These are phyloP conservation scores for Metarhizium anisopliae DNA, from an alignment of 2,329 filamentous ascomycete genomes.

Conservation along the genomic window DNA sequence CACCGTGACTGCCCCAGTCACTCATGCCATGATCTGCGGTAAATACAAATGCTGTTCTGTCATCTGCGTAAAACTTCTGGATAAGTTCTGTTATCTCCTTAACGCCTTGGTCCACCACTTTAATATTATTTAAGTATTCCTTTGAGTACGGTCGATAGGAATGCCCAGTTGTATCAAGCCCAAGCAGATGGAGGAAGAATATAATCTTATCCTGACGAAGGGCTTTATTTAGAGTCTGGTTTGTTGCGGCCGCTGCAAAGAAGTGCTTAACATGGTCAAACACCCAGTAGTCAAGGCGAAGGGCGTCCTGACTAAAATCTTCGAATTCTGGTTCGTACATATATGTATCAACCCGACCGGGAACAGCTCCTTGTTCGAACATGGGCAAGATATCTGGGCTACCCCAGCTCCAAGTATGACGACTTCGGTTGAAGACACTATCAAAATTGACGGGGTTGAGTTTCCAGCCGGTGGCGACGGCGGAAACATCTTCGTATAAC, in stretches of 20 bases:
- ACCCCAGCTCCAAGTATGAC: constrained; percentile 98
- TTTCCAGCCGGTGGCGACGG: constrained; percentile 97
- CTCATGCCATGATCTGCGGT: constrained; percentile 99
- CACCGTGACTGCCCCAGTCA: constrained; percentile 97
- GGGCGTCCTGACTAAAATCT: constrained; percentile 79
- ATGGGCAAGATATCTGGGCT: constrained; percentile 96
- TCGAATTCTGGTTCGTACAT: constrained; percentile 78
- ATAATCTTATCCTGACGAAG: constrained; percentile 79
- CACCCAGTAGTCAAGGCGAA: constrained; percentile 82
- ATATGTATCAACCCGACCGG: constrained; percentile 78
- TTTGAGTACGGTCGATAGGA: constrained; percentile 81
- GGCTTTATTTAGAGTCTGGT: constrained; percentile 62
- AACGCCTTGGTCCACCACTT: constrained; percentile 86
- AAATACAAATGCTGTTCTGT: constrained; percentile 88
- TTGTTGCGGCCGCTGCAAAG: constrained; percentile 70
- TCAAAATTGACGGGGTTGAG: constrained; percentile 97
- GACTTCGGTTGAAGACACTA: constrained; percentile 93
- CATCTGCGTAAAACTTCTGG: constrained; percentile 75
- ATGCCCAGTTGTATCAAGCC: constrained; percentile 86
- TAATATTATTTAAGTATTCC: constrained; percentile 91
- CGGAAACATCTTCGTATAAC: constrained; percentile 94
- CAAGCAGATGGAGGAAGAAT: constrained; percentile 90
- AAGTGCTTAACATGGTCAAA: constrained; percentile 88
- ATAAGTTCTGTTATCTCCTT: constrained; percentile 74
- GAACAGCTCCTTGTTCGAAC: constrained; percentile 89